These are phyloP conservation scores for Pyronema omphalodes DNA, from an alignment of 495 filamentous ascomycete genomes.

Conservation along the genomic window DNA sequence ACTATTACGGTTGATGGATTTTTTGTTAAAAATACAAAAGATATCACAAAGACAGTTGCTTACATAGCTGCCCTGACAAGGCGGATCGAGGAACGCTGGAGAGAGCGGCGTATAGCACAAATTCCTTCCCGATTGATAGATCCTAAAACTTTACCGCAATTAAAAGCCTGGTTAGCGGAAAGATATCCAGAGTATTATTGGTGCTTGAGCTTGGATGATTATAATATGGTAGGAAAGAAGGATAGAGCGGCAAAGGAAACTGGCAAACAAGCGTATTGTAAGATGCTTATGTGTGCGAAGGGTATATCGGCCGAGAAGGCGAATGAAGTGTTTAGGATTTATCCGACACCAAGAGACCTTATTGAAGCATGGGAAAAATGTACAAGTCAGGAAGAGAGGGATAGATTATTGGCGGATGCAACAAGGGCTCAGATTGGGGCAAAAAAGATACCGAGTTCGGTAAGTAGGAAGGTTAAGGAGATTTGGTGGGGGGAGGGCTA, in stretches of 20 bases:
- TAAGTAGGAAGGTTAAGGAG: constrained; percentile 55
- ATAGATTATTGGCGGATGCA: constrained; percentile 34
- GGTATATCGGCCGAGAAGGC: constrained; percentile 70
- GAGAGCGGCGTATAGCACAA: constrained; percentile 27
- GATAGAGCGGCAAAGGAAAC: constrained; percentile 47
- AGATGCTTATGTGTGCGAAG: constrained; percentile 73
- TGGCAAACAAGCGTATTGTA: constrained; percentile 57
- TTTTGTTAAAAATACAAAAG: constrained; percentile 60
- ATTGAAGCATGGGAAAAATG: constrained; percentile 45
- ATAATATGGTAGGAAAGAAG: constrained; percentile 54
- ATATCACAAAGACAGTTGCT: constrained; percentile 61
- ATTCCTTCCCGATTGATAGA: constrained; percentile 50
- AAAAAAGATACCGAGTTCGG: constrained; percentile 44
- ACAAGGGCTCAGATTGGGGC: constrained; percentile 39
- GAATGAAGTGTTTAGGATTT: constrained; percentile 56
- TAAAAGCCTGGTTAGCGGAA: constrained; percentile 37
- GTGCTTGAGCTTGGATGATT: constrained; percentile 53
- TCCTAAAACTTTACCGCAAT: constrained; percentile 49
- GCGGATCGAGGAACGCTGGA: constrained; percentile 34
- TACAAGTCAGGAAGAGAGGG: constrained; percentile 28
- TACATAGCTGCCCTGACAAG: constrained; percentile 62
- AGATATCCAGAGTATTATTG: constrained; percentile 33
- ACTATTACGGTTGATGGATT: constrained; percentile 70
- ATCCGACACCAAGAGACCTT: constrained; percentile 53
- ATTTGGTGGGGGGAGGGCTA: constrained; percentile 43